phyloP scores from a whole-genome alignment of 164 flowering plant species.

The Saururus chinensis region DNA sequence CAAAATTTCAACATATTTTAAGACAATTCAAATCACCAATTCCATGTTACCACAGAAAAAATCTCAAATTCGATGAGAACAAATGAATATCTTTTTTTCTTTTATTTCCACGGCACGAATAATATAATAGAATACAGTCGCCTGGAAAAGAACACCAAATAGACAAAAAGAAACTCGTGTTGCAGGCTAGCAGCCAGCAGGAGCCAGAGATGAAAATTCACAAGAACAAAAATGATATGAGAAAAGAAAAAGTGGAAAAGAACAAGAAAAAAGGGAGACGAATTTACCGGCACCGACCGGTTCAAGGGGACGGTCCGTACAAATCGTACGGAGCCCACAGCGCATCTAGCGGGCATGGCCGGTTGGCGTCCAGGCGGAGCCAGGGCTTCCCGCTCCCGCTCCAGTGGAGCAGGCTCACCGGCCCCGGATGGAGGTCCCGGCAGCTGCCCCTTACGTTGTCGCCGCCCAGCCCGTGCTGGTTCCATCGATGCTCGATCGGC shows the following conservation, averaged over 20 bases:
- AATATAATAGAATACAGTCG: slow-evolving; percentile 8
- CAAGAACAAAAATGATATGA: background rate
- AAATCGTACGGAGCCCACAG: slow-evolving; percentile 88
- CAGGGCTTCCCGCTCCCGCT: slow-evolving; percentile 98
- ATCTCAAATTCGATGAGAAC: background rate
- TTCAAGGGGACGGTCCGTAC: slow-evolving; percentile 34
- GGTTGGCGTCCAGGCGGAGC: slow-evolving; percentile 64
- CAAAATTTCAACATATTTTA: no score
- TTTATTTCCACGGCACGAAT: slow-evolving; percentile 22
- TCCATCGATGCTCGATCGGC: slow-evolving; percentile 95
- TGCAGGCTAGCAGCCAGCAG: no score
- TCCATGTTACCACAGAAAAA: no score
- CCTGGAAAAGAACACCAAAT: slow-evolving; percentile 10
- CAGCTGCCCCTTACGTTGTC: slow-evolving; percentile 90
- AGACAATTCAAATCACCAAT: no score
- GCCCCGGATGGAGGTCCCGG: slow-evolving; percentile 82
- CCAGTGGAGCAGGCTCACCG: slow-evolving; percentile 91
- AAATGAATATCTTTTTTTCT: slow-evolving; percentile 14
- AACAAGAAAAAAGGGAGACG: slow-evolving; percentile 2
- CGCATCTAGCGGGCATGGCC: slow-evolving; percentile 73
- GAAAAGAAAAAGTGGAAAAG: slow-evolving; percentile 20
- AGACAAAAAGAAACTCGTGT: no score
- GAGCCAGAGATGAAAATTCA: background rate
- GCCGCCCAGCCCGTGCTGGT: slow-evolving; percentile 94
- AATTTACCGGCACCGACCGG: slow-evolving; percentile 27